Conservation (phyloP, 2,329 filamentous ascomycete species). For the Colletotrichum sansevieriae region DNA sequence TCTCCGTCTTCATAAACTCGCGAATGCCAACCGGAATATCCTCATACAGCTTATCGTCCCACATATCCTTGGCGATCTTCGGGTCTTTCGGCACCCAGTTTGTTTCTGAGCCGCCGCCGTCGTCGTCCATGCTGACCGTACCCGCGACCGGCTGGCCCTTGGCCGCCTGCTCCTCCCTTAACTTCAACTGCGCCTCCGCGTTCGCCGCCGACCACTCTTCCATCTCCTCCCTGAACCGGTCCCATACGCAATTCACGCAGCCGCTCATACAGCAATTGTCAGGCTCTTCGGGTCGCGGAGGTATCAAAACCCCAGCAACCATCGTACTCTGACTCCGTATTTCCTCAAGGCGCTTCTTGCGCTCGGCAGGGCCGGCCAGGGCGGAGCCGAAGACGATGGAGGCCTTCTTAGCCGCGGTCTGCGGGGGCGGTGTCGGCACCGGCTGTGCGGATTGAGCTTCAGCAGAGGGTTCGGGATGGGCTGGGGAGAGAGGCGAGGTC, state of each 20-base stretch:
- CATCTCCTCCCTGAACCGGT: conserved; percentile 89
- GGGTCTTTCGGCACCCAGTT: conserved; percentile 68
- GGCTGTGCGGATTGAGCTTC: conserved; percentile 42
- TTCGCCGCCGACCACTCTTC: conserved; percentile 84
- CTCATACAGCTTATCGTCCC: conserved; percentile 78
- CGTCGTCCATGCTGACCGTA: conserved; percentile 79
- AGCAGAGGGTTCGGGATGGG: conserved; percentile 41
- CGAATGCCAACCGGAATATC: conserved; percentile 91
- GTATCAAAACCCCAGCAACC: conserved; percentile 85
- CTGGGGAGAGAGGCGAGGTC: conserved; percentile 42
- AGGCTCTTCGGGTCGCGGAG: conserved; percentile 87
- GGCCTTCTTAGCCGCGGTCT: conserved; percentile 66
- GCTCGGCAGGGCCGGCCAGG: conserved; percentile 79
- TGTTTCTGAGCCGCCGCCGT: conserved; percentile 80
- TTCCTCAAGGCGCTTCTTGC: conserved; percentile 70
- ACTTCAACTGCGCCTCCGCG: conserved; percentile 70
- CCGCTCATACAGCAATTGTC: conserved; percentile 99
- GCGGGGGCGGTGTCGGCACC: conserved; percentile 55
- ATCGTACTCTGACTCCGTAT: conserved; percentile 70
- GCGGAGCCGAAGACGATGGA: conserved; percentile 86
- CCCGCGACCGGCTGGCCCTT: conserved; percentile 47
- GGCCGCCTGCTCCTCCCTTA: conserved; percentile 51
- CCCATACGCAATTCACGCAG: conserved; percentile 98
- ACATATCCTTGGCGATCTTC: conserved; percentile 64
- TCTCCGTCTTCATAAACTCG: conserved; percentile 98